These are phyloP conservation scores for Salix arbutifolia DNA, from an alignment of 345 rosid genomes.

Conservation along the genomic window DNA sequence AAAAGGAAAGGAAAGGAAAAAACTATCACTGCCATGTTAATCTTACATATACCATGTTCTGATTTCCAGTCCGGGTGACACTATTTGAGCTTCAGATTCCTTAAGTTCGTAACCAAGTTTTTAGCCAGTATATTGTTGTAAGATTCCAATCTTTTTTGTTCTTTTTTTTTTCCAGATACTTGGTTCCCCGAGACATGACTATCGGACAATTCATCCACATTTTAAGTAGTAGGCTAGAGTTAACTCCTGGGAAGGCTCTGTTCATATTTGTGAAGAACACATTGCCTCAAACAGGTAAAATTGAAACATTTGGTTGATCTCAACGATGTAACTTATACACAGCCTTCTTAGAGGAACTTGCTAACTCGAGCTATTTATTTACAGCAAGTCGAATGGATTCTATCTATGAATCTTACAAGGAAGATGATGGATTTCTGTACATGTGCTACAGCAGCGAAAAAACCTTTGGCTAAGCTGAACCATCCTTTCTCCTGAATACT, in stretches of 20 bases:
- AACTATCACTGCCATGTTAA: not conserved
- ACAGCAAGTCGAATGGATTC: slow-evolving; percentile 20
- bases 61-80: not conserved
- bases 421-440: slow-evolving; percentile 26
- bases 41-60: not conserved
- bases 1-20: too few relatives aligned
- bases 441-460: slow-evolving; percentile 30
- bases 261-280: slow-evolving; percentile 26
- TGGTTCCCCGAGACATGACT: slow-evolving; percentile 25
- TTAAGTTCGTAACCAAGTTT: not conserved
- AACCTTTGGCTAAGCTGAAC: slow-evolving; percentile 18
- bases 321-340: not conserved
- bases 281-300: slow-evolving; percentile 24
- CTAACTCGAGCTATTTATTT: not conserved
- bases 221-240: slow-evolving; percentile 20
- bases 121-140: not conserved
- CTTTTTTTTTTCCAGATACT: slow-evolving; percentile 12
- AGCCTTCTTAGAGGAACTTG: not conserved
- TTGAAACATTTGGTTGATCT: not conserved
- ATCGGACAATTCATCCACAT: slow-evolving; percentile 27
- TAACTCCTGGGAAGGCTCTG: slow-evolving; percentile 24
- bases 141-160: not conserved
- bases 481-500: not conserved
- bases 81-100: not conserved
- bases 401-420: slow-evolving; percentile 24